phyloP scores from a whole-genome alignment of 202 grass and related monocot species.

The Saccharum hybrid region DNA sequence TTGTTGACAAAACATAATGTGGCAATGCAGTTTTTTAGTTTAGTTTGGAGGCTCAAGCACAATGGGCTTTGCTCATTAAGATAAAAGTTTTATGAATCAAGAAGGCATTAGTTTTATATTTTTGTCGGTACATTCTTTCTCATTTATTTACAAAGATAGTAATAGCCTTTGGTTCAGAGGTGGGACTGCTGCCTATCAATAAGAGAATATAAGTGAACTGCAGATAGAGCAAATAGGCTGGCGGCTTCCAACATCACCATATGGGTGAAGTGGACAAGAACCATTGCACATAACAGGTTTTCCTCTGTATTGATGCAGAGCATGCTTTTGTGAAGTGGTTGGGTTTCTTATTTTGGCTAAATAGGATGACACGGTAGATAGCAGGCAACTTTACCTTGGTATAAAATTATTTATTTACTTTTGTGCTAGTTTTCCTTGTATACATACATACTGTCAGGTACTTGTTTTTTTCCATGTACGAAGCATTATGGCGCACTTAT shows the following conservation, averaged over 20 bases:
- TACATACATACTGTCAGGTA: constrained; percentile 1
- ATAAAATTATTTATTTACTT: not conserved
- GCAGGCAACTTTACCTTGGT: not conserved
- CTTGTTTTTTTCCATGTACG: not conserved
- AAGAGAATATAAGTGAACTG: not conserved
- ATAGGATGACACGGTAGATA: not conserved
- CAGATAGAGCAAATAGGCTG: not conserved
- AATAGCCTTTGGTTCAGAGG: constrained; percentile 8
- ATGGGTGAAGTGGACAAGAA: not conserved
- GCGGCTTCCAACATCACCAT: not conserved
- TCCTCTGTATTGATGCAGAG: constrained; percentile 15
- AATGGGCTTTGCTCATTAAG: not conserved
- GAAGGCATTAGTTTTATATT: not conserved
- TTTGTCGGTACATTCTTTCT: not conserved
- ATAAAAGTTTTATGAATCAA: constrained; percentile 5
- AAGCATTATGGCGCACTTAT: not conserved
- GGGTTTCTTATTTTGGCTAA: constrained; percentile 12
- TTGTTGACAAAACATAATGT: not conserved
- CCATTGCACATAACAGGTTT: not conserved
- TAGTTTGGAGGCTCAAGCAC: not conserved
- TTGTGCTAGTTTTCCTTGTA: constrained; percentile 17
- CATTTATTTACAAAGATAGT: constrained; percentile 14
- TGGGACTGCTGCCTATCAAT: not conserved
- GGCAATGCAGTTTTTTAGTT: not conserved
- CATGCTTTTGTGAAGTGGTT: constrained; percentile 13